Base-by-base conservation (phyloP, 805 yeast species). In the Candida arabinofermentans region DNA sequence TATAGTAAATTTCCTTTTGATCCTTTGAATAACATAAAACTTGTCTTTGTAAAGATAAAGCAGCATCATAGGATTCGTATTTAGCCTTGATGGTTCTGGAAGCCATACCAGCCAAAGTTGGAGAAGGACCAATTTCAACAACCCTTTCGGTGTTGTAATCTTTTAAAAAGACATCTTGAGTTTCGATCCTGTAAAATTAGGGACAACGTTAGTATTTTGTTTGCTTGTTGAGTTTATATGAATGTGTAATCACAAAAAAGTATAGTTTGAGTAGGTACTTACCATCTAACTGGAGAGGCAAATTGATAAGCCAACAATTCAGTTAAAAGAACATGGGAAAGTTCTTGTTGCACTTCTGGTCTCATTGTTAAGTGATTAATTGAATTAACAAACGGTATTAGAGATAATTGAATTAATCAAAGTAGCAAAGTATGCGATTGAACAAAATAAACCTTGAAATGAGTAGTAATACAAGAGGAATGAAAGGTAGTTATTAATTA, bases 271-370 rank as follows among this genome's bases (percentile, higher is more conserved):
- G 8, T 26, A 5, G 14, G 14, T 8, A 60, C 67, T 23, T 55
- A 63, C 98, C 99, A 93, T 77, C 98, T 83, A 51, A 93, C 99
- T 36, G 99, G 99, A 48, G 97, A 90, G 37, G 99, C 99, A 61
- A 93, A 93, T 70, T 93, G 99, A 71, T 90, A 93, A 41, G 99
- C 98, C 70, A 93, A 77, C 56, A 93, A 81, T 76, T 93, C 99
- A 22, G 97, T 89, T 64, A 93, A 76, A 51, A 93, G 75, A 53
- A 86, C 83, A 65, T 93, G 98, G 54, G 99, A 95, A 53, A 93
- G 79, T 66, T 93, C 98, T 72, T 93, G 99, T 74, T 93, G 95
- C 47, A 89, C 82, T 76, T 93, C 98, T 54, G 99, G 96, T 65
- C 80, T 81, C 93, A 84, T 85, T 23, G 18, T 44, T n/a, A n/a